phyloP scores from a whole-genome alignment of 306 rosid species.

The Lablab purpureus region DNA sequence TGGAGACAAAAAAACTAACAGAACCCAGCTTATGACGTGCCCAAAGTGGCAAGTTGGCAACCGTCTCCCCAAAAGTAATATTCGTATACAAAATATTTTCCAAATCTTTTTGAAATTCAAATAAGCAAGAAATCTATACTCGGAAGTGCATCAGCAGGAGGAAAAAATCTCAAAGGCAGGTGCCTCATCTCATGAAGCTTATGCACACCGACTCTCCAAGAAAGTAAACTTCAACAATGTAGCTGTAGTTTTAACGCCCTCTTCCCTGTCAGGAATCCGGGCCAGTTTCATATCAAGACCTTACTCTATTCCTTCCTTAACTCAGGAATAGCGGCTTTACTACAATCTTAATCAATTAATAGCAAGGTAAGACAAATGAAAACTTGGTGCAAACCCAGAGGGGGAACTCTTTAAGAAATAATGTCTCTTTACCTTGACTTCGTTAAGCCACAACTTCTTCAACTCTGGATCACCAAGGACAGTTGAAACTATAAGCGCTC shows the following conservation, averaged over 20 bases:
- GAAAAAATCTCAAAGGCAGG: neutral
- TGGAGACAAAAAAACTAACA: no score
- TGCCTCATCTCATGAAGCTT: neutral
- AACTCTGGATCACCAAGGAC: slow-evolving; percentile 85
- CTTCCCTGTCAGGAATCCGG: no score
- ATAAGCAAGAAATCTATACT: neutral
- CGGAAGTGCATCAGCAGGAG: neutral
- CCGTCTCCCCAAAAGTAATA: no score
- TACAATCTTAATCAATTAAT: no score
- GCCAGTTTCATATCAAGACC: neutral
- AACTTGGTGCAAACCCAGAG: neutral
- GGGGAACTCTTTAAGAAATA: neutral
- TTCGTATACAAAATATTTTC: no score
- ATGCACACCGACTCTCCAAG: no score
- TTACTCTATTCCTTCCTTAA: neutral
- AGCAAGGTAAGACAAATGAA: neutral
- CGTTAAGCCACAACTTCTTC: slow-evolving; percentile 83
- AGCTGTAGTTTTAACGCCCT: no score
- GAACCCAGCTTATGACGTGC: no score
- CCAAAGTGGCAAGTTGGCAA: no score
- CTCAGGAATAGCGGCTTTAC: neutral
- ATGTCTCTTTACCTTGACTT: slow-evolving; percentile 77
- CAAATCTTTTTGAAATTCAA: neutral
- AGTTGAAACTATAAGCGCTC: slow-evolving; percentile 81
- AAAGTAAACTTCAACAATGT: neutral